Percentiles rank a stretch among this genome's conserved stretches.
Conservation (phyloP, 106 monocot genomes). For the Hemerocallis citrina region DNA sequence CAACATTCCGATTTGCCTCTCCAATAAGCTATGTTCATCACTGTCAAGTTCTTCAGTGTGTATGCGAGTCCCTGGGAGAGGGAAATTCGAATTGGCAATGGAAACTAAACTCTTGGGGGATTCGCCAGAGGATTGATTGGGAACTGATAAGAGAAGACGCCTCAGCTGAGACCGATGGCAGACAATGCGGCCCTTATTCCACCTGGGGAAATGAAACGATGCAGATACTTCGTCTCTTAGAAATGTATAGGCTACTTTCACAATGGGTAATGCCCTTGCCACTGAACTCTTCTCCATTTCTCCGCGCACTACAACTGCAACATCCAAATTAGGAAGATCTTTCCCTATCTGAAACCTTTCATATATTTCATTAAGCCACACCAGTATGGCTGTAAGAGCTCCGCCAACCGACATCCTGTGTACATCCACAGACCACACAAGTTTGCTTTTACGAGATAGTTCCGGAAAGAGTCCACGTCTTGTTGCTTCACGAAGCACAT, state of each 20-base stretch:
- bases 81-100: constrained; percentile 45
- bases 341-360: constrained; percentile 38
- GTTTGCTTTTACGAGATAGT: constrained; percentile 58
- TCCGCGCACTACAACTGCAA: constrained; percentile 82
- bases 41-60: constrained; percentile 23
- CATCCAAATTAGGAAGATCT: constrained; percentile 74
- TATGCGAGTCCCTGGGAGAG: constrained; percentile 44
- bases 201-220: constrained; percentile 71
- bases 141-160: constrained; percentile 25
- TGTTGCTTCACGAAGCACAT: constrained; percentile 53
- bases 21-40: constrained; percentile 6
- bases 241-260: constrained; percentile 65
- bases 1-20: no score
- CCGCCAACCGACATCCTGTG: constrained; percentile 96
- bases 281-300: constrained; percentile 79
- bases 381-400: constrained; percentile 72
- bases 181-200: constrained; percentile 89
- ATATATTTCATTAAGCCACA: constrained; percentile 68
- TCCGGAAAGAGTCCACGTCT: constrained; percentile 70
- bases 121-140: constrained; percentile 20
- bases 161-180: constrained; percentile 71
- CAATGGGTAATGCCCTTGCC: constrained; percentile 44
- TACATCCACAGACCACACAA: constrained; percentile 85
- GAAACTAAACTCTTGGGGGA: constrained; percentile 16
- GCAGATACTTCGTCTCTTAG: constrained; percentile 56